A percentile compares a stretch with the other conserved stretches of the same genome.
Conservation (phyloP, 108 stramenopile genomes). For the Discostella pseudostelligera region DNA sequence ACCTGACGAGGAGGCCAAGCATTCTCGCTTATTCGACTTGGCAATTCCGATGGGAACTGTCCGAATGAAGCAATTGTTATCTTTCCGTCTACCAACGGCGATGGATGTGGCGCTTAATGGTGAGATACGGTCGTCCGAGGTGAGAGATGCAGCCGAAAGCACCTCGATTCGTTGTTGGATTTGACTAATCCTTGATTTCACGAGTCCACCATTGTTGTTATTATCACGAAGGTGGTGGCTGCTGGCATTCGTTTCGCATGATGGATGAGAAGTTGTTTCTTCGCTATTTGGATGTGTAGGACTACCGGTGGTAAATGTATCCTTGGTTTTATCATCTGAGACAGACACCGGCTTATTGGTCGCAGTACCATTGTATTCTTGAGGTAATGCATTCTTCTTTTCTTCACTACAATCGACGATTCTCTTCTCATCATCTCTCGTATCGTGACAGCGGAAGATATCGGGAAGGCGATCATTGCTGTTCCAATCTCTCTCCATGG, state of each 20-base stretch:
- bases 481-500: not conserved
- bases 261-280: not conserved
- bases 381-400: not conserved
- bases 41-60: slow-evolving; percentile 6
- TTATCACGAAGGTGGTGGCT: too few relatives aligned
- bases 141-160: not conserved
- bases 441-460: not conserved
- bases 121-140: too few relatives aligned
- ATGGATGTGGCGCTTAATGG: not conserved
- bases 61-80: not conserved
- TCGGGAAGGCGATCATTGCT: not conserved
- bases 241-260: not conserved
- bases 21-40: not conserved
- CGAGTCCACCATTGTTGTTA: not conserved
- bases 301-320: not conserved
- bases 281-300: not conserved
- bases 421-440: not conserved
- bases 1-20: not conserved
- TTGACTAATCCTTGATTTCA: not conserved
- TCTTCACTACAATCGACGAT: not conserved
- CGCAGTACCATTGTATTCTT: not conserved
- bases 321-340: not conserved
- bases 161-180: slow-evolving; percentile 5
- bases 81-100: not conserved
- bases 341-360: not conserved